Conservation (phyloP, 352 stramenopile genomes). For the Phytophthora quininea region DNA sequence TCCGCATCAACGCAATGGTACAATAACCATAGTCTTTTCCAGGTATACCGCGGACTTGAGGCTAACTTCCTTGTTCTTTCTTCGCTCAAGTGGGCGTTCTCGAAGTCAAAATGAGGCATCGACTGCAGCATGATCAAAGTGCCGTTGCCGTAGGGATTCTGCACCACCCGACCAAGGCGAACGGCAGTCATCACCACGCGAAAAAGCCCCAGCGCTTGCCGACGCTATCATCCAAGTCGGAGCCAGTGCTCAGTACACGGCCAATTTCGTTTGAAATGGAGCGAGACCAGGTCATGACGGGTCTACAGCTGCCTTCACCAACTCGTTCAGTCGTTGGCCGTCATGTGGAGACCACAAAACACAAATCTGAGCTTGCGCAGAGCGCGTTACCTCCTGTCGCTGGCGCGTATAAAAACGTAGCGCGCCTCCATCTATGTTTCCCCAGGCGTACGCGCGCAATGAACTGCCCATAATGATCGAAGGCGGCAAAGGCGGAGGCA, state of each 20-base stretch:
- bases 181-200: constrained; percentile 2
- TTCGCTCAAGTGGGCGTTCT: constrained; percentile 48
- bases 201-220: constrained; percentile 65
- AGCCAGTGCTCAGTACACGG: constrained; percentile 15
- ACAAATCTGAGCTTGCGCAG: constrained; percentile 33
- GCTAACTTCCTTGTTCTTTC: neutral
- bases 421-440: constrained; percentile 52
- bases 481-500: constrained; percentile 46
- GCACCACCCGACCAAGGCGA: constrained; percentile 18
- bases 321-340: constrained; percentile 63
- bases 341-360: constrained; percentile 59
- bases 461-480: constrained; percentile 78
- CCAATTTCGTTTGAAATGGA: constrained; percentile 54
- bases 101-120: constrained; percentile 76
- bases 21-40: neutral
- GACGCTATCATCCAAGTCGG: constrained; percentile 34
- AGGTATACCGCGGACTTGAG: neutral
- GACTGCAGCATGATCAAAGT: constrained; percentile 51
- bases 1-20: constrained; percentile 62
- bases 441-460: constrained; percentile 62
- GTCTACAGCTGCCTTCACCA: constrained; percentile 56
- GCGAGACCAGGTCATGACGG: constrained; percentile 57
- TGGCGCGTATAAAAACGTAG: constrained; percentile 59
- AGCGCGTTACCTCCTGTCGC: constrained; percentile 54
- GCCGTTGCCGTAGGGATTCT: constrained; percentile 57